Base-by-base conservation (phyloP, 2,329 filamentous ascomycete genomes). In the Cylindrodendrum hubeiense region DNA sequence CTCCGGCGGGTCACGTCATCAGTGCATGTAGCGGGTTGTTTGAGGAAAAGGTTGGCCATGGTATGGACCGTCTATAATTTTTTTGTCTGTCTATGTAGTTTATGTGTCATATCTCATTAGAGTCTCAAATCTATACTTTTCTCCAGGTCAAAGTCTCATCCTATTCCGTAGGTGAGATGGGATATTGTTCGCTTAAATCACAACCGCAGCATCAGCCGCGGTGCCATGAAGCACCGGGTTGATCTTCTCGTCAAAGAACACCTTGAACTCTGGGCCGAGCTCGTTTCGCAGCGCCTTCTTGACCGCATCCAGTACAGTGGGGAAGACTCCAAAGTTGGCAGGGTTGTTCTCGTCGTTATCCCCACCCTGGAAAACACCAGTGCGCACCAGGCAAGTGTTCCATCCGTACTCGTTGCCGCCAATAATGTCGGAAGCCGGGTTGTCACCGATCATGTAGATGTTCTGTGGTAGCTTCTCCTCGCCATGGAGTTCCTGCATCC, bases 361-460 rank as follows among this genome's bases (percentile, higher is more conserved):
- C 19, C 88, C 90, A 67, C 91, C 91, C 81, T 93, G 90, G 86
- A 91, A 93, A 51, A 94, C 91, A 81, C 92, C 92, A 0, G 91
- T 94, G 75, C 91, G 88, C 61, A 94, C 91, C 59, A 94, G 81
- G 76, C 91, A 93, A 3, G 91, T 93, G 81, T 94, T 94, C 92
- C 91, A 94, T 65, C 90, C 90, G 79, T 94, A 93, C 86, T 90
- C 91, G 85, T 94, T 94, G 67, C 91, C 91, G 67, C 91, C 91
- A 68, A 74, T 68, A 30, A 74, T 74, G 60, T 74, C 72, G n/a
- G 72, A 74, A 26, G 72, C 72, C 3, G 91, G 91, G 74, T 94
- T 94, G 75, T 94, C 91, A 5, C 94, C 95, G 37, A 97, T 87
- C 94, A 97, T 97, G 79, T 95, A 97, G 6, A 97, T 93, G 49